Evolutionary conservation across 805 yeast species (phyloP).

Genomic region (Candida methanosorbosa): DNA sequence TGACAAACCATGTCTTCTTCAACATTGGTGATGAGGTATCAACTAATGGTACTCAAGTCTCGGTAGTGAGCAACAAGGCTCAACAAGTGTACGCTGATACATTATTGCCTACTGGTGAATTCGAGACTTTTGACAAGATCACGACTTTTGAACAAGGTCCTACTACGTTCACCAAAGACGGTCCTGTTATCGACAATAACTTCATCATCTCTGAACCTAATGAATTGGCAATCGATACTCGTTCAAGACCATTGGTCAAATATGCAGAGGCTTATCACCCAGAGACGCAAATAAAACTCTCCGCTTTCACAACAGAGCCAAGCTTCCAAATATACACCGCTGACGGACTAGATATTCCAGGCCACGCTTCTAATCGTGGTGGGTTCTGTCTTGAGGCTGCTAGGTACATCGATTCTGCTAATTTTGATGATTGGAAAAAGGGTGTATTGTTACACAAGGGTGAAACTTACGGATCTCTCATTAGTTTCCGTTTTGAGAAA

Average conservation of each 20-base stretch:
- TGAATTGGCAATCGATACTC: conserved; percentile 32
- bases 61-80: conserved; percentile 28
- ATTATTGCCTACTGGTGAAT: conserved; percentile 38
- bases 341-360: conserved; percentile 33
- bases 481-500: conserved; percentile 8
- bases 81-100: conserved; percentile 31
- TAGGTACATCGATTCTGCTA: conserved; percentile 48
- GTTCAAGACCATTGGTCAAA: conserved; percentile 1
- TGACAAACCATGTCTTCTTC: conserved; percentile 61
- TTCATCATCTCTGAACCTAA: conserved; percentile 30
- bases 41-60: conserved; percentile 27
- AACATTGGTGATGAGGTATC: conserved; percentile 28
- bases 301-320: conserved; percentile 52
- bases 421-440: conserved; percentile 33
- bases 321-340: conserved; percentile 61
- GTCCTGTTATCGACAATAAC: conserved; percentile 37
- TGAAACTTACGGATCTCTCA: conserved; percentile 43
- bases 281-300: conserved; percentile 30
- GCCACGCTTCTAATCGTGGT: conserved; percentile 24
- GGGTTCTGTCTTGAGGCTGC: conserved; percentile 61
- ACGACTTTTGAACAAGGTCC: conserved; percentile 16
- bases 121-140: conserved; percentile 18
- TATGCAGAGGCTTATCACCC: conserved; percentile 22
- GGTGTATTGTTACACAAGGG: conserved; percentile 41
- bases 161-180: conserved; percentile 16